Base-by-base conservation (phyloP, 805 yeast species). In the Metschnikowia rubicola region DNA sequence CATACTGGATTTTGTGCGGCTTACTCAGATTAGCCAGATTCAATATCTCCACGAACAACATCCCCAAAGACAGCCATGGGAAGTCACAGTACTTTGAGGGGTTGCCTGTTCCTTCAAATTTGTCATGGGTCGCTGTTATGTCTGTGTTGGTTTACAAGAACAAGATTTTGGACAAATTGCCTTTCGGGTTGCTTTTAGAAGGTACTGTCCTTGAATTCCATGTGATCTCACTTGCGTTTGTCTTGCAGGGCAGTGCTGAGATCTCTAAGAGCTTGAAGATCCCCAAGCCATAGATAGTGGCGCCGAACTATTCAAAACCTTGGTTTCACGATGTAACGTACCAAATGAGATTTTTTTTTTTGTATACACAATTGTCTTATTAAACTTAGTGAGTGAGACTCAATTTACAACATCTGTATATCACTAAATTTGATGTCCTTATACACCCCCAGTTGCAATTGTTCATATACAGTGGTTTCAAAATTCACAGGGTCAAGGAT, bases 51-150 rank as follows among this genome's bases (percentile, higher is more conserved):
- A 96, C 94, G 7, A 85, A 91, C 41, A 87, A 88, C 51, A 79
- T 94, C 48, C 98, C 99, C 42, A 92, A 92, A 69, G 97, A 91
- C 65, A 71, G 78, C 45, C 66, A 77, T 15, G 99, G 99, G 15
- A 91, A 91, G 70, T 80, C 94, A 31, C 83, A 86, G 63, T 92
- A 83, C 70, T 94, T 94, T 66, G 99, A 94, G 72, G 99, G 99
- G 3, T 79, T 94, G 44, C 99, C 99, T 10, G 90, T 94, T 55
- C 99, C 99, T 46, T 82, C 96, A 2, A 84, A 95, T 34, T 73
- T 94, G 55, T 70, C 78, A 41, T 75, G 92, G 64, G 96, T 94
- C 13, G 72, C 71, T 1, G 61, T 81, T 33, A 84, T 92, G 89
- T 87, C 88, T 3, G 70, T 69, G 47, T 77, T 85, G 58, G 88